Conservation (phyloP, 495 filamentous ascomycete genomes). For the Penicillium canariense region DNA sequence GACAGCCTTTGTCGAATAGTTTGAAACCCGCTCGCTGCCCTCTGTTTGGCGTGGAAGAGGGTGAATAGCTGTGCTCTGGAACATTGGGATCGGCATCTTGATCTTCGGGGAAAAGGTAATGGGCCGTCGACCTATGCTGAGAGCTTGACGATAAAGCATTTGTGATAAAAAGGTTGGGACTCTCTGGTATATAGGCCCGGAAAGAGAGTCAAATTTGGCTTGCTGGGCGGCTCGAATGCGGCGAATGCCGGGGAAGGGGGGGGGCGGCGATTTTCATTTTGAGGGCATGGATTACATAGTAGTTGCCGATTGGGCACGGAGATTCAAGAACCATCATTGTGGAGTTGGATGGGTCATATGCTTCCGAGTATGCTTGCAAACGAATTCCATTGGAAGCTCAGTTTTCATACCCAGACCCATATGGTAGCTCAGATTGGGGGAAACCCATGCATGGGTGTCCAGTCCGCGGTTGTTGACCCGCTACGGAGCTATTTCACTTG, state of each 20-base stretch:
- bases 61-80: background rate
- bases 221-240: background rate
- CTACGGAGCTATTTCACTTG: background rate
- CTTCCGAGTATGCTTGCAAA: background rate
- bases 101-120: constrained; percentile 13
- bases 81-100: constrained; percentile 3
- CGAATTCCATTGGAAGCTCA: background rate
- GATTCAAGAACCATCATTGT: constrained; percentile 1
- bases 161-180: background rate
- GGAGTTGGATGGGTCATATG: background rate
- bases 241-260: background rate
- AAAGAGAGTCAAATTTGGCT: background rate
- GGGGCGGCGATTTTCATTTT: background rate
- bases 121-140: background rate
- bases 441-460: background rate
- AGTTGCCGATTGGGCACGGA: background rate
- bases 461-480: background rate
- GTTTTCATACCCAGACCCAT: background rate
- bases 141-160: background rate
- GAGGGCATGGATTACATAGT: background rate
- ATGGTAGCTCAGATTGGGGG: background rate
- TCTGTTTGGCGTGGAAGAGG: background rate
- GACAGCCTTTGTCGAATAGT: background rate
- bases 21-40: background rate
- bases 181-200: background rate